Percentiles rank a stretch among this genome's conserved stretches.
Conservation (phyloP, 2,329 filamentous ascomycete genomes). For the Phaeomoniella chlamydospora region DNA sequence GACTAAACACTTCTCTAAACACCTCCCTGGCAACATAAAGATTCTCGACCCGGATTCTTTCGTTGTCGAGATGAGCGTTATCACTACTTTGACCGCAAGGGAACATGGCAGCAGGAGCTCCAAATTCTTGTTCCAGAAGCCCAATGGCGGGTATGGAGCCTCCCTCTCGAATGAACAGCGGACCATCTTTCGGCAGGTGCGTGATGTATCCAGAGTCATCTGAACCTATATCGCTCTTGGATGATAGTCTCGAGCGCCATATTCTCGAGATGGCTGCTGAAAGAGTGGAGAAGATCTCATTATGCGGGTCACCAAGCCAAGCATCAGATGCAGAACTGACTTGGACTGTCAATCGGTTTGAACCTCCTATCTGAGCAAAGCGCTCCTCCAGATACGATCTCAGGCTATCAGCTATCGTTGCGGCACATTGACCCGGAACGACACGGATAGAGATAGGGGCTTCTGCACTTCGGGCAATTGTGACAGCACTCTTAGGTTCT, state of each 20-base stretch:
- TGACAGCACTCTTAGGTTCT: conserved; percentile 71
- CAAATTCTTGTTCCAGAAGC: conserved; percentile 88
- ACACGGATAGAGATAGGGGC: conserved; percentile 81
- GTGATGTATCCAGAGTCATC: background rate
- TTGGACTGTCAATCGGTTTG: conserved; percentile 65
- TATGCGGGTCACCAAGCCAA: conserved; percentile 85
- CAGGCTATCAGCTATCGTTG: conserved; percentile 56
- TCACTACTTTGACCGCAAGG: conserved; percentile 94
- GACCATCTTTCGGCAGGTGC: conserved; percentile 4
- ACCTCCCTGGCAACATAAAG: conserved; percentile 85
- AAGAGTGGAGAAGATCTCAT: conserved; percentile 79
- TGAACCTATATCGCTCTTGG: background rate
- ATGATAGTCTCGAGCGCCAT: conserved; percentile 45
- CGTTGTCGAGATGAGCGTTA: conserved; percentile 86
- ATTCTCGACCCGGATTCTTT: conserved; percentile 77
- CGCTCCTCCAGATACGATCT: conserved; percentile 52
- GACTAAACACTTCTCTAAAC: conserved; percentile 77
- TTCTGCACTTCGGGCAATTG: conserved; percentile 80
- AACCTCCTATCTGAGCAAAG: conserved; percentile 61
- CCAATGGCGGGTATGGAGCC: conserved; percentile 89
- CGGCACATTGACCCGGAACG: conserved; percentile 82
- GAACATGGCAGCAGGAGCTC: conserved; percentile 65
- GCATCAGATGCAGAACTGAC: conserved; percentile 92
- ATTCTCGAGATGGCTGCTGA: conserved; percentile 72
- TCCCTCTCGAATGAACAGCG: conserved; percentile 81